phyloP scores from a whole-genome alignment of 2,329 filamentous ascomycete genomes.

The Arthrobotrys musiformis region DNA sequence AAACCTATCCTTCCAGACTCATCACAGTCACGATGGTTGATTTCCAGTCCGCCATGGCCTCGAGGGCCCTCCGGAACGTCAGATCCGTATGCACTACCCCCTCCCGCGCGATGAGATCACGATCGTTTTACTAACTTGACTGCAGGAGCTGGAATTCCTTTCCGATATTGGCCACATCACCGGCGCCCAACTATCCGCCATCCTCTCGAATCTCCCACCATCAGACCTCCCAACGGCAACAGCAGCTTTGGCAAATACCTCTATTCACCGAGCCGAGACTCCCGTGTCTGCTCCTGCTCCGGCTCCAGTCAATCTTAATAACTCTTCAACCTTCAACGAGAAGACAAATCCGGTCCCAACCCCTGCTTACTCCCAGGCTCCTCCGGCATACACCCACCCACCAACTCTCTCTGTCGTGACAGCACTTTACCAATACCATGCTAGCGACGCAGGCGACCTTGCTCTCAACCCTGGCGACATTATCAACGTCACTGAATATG shows the following conservation, averaged over 20 bases:
- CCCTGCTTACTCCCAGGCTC: conserved; percentile 58
- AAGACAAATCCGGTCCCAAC: conserved; percentile 29
- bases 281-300: conserved; percentile 9
- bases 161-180: conserved; percentile 46
- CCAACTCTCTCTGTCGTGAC: conserved; percentile 77
- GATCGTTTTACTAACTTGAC: neutral
- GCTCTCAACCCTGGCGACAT: conserved; percentile 82
- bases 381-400: conserved; percentile 68
- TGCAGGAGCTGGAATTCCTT: conserved; percentile 51
- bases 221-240: conserved; percentile 11
- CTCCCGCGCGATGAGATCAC: neutral
- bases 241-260: conserved; percentile 12
- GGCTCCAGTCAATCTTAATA: neutral
- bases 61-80: conserved; percentile 46
- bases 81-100: conserved; percentile 22
- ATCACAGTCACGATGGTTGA: conserved; percentile 32
- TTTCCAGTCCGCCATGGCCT: conserved; percentile 53
- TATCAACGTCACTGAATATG: conserved; percentile 85
- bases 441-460: conserved; percentile 82
- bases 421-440: conserved; percentile 85
- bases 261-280: conserved; percentile 7
- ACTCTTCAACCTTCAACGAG: conserved; percentile 30
- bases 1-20: neutral
- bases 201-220: conserved; percentile 43
- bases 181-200: conserved; percentile 29